A percentile compares a stretch with the other conserved stretches of the same genome.
Evolutionary conservation across 495 filamentous ascomycete species (phyloP).

Genomic region (Tuber magnatum): DNA sequence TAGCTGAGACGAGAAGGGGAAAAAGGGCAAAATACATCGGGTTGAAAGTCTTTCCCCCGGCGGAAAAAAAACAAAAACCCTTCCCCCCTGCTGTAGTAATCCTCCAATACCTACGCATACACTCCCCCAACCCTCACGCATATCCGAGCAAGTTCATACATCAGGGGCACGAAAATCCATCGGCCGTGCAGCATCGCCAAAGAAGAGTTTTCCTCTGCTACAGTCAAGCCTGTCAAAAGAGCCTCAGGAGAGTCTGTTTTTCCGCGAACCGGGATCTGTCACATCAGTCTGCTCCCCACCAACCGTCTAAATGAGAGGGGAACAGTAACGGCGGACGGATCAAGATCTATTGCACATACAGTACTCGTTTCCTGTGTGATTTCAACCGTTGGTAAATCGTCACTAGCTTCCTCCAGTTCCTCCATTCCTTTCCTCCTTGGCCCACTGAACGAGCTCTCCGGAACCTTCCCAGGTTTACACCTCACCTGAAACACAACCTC

Average conservation of each 20-base stretch:
- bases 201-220: background rate
- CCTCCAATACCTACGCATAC: conserved; percentile 1
- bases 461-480: background rate
- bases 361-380: background rate
- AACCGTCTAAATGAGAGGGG: conserved; percentile 9
- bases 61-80: background rate
- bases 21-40: background rate
- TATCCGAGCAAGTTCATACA: background rate
- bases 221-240: background rate
- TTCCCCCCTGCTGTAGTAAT: background rate
- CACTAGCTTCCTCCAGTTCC: background rate
- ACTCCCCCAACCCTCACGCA: background rate
- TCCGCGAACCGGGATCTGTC: conserved; percentile 29
- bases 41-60: background rate
- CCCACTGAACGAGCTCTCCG: background rate
- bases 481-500: background rate
- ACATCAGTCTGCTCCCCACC: conserved; percentile 23
- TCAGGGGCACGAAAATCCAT: background rate
- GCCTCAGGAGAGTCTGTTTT: conserved; percentile 16
- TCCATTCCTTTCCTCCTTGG: background rate
- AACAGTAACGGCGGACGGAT: conserved; percentile 7
- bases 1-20: background rate
- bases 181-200: background rate
- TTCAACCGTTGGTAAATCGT: background rate
- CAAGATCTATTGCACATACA: background rate